A percentile compares a stretch with the other conserved stretches of the same genome.
Evolutionary conservation across 2,329 filamentous ascomycete species (phyloP).

Genomic region (Teratosphaeria gauchensis): DNA sequence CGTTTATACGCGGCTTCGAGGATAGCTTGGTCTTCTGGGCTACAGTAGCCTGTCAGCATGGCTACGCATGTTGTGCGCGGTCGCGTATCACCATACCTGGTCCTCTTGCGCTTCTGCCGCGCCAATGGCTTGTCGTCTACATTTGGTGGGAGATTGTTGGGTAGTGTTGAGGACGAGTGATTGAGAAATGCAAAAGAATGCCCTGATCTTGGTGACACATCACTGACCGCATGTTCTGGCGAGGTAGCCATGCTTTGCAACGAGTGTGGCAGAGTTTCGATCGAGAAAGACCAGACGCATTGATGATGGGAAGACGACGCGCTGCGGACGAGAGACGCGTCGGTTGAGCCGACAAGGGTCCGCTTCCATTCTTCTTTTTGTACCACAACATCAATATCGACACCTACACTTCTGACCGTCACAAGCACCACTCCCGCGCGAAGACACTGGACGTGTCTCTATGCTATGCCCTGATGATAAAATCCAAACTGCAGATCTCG

Average conservation of each 20-base stretch:
- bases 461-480: neutral
- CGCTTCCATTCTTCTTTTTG: neutral
- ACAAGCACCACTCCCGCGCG: neutral
- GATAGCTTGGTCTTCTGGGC: conserved; percentile 78
- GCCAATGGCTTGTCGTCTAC: conserved; percentile 51
- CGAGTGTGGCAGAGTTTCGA: neutral
- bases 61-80: neutral
- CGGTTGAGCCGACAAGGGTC: neutral
- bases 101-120: conserved; percentile 52
- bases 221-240: neutral
- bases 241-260: neutral
- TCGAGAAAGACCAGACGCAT: neutral
- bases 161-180: conserved; percentile 48
- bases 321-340: neutral
- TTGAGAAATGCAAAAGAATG: conserved; percentile 45
- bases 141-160: conserved; percentile 40
- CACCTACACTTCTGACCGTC: neutral
- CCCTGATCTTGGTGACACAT: neutral
- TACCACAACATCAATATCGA: neutral
- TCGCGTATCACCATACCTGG: conserved; percentile 39
- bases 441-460: neutral
- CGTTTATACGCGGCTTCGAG: conserved; percentile 76
- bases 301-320: neutral
- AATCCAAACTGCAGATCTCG: neutral
- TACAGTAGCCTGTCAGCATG: conserved; percentile 27